phyloP scores from a whole-genome alignment of 805 yeast species.

The Candida parachauliodes region DNA sequence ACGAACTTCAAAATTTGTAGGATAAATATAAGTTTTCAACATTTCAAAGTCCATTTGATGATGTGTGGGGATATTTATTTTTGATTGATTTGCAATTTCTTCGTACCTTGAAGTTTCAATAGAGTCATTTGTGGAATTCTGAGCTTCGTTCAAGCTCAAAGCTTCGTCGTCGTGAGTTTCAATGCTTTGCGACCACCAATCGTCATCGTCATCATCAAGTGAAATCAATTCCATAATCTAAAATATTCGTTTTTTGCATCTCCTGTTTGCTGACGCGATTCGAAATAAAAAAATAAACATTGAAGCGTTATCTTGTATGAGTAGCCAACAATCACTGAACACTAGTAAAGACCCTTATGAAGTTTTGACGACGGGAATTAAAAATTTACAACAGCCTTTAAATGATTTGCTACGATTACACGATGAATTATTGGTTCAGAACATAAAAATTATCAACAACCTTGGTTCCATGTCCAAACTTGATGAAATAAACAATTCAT shows the following conservation, averaged over 20 bases:
- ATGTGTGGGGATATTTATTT: constrained; percentile 18
- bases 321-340: neutral
- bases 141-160: no score
- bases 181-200: no score
- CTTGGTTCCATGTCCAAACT: constrained; percentile 10
- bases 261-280: no score
- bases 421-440: constrained; percentile 27
- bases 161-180: no score
- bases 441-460: constrained; percentile 23
- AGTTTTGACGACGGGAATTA: constrained; percentile 19
- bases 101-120: no score
- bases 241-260: no score
- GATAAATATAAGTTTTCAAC: constrained; percentile 60
- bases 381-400: constrained; percentile 23
- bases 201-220: constrained; percentile 1
- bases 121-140: no score
- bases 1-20: constrained; percentile 77
- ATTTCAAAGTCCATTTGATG: constrained; percentile 21
- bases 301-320: no score
- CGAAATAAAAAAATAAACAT: no score
- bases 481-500: neutral
- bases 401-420: constrained; percentile 23
- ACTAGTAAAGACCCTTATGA: constrained; percentile 21
- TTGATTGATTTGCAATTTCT: no score
- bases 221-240: neutral